Evolutionary conservation across 345 rosid species (phyloP), one percentile per base, ranked within the genome.

Genomic region (Ricinus communis): DNA sequence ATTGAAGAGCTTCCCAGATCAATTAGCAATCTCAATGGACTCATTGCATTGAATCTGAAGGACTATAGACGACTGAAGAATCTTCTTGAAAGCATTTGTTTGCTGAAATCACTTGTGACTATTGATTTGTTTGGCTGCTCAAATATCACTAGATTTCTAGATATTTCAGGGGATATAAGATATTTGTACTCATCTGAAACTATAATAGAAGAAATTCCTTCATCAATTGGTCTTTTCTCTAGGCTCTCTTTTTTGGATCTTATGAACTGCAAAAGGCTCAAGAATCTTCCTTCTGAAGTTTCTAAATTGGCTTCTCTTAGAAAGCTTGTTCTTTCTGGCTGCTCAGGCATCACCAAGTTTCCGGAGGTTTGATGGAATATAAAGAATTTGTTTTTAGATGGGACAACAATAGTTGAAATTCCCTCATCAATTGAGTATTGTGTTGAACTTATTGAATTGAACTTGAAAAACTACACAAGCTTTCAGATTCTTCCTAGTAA

Each of bases 251-350:
- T 9, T 30, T 62, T 69, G 62, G 31, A 75, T 62, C 69, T 69
- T 3, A 43, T 0, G 49, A 47, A 46, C 28, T 74, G 78, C 56
- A 62, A 28, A 74, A 68, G 56, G 2, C 63, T 74, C 1, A 53
- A 53, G 54, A 43, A 55, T 52, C 45, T 74, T 68, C 73, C 73
- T 16, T 41, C 5, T 7, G 8, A 21, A 11, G 1, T 61, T 43
- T 22, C 19, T 58, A 65, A 3, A 22, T 24, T 59, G 70, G 49
- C 27, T 36, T 58, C 45, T 59, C 69, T 74, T 19, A 12, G 30
- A n/a, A 52, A 16, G 0, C 68, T 68, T 7, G 5, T 40, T 68
- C 72, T 74, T 25, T 41, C 56, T 8, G 33, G 43, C 4, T 74
- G 77, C 50, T 61, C 68, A 27, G 40, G 13, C 21, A 70, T 74